Evolutionary conservation across 495 filamentous ascomycete species (phyloP).

Genomic region (Penicillium crystallinum): DNA sequence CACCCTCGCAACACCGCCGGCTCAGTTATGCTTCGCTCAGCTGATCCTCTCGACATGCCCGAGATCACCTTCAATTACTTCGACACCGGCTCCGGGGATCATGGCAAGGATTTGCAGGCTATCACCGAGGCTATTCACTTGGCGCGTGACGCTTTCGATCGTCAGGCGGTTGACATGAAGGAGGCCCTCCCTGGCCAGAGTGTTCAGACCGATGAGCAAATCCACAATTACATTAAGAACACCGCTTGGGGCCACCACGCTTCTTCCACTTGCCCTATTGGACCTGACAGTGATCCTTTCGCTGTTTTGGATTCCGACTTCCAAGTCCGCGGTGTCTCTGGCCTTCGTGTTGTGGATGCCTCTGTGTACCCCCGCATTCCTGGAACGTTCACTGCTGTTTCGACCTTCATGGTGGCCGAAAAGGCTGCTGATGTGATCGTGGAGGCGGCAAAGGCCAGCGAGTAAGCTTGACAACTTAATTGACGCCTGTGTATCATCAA

Average conservation of each 20-base stretch:
- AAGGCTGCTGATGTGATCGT: constrained; percentile 51
- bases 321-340: constrained; percentile 47
- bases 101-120: constrained; percentile 41
- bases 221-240: constrained; percentile 47
- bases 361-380: constrained; percentile 54
- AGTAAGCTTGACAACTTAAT: background rate
- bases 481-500: background rate
- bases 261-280: constrained; percentile 55
- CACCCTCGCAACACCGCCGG: constrained; percentile 50
- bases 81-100: constrained; percentile 31
- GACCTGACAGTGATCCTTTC: constrained; percentile 49
- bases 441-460: background rate
- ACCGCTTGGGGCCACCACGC: constrained; percentile 57
- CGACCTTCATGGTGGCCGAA: constrained; percentile 58
- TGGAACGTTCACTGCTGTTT: constrained; percentile 52
- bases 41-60: constrained; percentile 50
- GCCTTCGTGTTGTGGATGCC: constrained; percentile 59
- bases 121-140: constrained; percentile 45
- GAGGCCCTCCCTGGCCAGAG: constrained; percentile 46
- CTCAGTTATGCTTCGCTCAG: constrained; percentile 43
- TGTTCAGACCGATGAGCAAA: constrained; percentile 32
- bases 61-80: constrained; percentile 56
- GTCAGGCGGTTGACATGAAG: constrained; percentile 21
- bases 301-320: constrained; percentile 57
- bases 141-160: constrained; percentile 35